Evolutionary conservation across 768 basidiomycete species (phyloP).

Genomic region (Holtermanniella nyarrowii): DNA sequence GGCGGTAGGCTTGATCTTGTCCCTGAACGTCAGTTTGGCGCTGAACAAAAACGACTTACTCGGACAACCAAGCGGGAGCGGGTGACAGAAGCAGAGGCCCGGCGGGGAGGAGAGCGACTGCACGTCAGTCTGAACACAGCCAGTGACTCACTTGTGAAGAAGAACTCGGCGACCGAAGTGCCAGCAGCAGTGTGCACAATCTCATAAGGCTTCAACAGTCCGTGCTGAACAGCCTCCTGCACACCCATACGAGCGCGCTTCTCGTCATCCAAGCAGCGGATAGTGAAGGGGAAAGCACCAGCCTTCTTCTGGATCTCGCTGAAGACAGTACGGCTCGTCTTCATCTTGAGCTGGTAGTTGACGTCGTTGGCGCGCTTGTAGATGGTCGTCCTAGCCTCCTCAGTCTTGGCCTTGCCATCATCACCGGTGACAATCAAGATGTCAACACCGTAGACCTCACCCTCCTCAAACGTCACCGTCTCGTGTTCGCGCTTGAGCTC

Average conservation of each 20-base stretch:
- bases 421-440: constrained; percentile 63
- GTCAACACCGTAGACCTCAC: constrained; percentile 91
- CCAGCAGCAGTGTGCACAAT: constrained; percentile 77
- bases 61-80: constrained; percentile 84
- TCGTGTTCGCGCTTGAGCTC: constrained; percentile 78
- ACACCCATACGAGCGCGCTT: constrained; percentile 90
- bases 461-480: constrained; percentile 72
- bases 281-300: constrained; percentile 94
- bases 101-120: constrained; percentile 72
- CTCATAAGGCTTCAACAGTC: constrained; percentile 86
- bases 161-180: constrained; percentile 87
- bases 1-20: constrained; percentile 80
- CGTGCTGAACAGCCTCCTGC: constrained; percentile 90
- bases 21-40: constrained; percentile 35
- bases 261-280: constrained; percentile 88
- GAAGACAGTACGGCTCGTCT: constrained; percentile 91
- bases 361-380: constrained; percentile 70
- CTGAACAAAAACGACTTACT: constrained; percentile 34
- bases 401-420: constrained; percentile 69
- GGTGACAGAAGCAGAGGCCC: constrained; percentile 82
- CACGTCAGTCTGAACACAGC: background rate
- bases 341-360: constrained; percentile 96
- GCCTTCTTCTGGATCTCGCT: constrained; percentile 97
- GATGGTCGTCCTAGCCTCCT: constrained; percentile 82
- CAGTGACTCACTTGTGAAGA: constrained; percentile 59